Evolutionary conservation across 208 protist species (phyloP).

Genomic region (Giardia muris): DNA sequence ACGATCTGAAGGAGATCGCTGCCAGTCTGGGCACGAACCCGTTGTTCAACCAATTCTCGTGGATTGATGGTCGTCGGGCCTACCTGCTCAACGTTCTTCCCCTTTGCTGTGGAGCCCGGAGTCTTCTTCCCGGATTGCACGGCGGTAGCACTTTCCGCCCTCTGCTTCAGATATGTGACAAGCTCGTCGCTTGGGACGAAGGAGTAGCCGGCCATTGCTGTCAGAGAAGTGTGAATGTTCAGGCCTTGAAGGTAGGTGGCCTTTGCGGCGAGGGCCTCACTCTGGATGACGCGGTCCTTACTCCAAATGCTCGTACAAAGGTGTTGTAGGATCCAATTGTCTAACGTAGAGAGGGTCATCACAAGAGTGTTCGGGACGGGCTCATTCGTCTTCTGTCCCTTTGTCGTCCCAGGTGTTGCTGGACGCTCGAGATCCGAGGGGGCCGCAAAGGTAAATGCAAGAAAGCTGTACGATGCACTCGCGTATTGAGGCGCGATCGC

Average conservation of each 20-base stretch:
- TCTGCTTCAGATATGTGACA: not conserved
- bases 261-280: not conserved
- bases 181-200: not conserved
- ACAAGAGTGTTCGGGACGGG: not conserved
- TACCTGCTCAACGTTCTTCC: not conserved
- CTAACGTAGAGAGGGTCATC: not conserved
- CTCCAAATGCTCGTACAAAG: not conserved
- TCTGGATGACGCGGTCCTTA: not conserved
- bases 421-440: not conserved
- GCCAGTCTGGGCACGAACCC: not conserved
- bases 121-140: not conserved
- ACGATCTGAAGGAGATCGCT: not conserved
- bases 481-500: not conserved
- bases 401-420: not conserved
- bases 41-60: not conserved
- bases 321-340: not conserved
- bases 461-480: not conserved
- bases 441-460: not conserved
- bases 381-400: not conserved
- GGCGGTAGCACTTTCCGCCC: not conserved
- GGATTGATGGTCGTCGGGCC: not conserved
- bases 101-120: not conserved
- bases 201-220: not conserved
- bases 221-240: not conserved
- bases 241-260: not conserved